phyloP scores from a whole-genome alignment of 2,329 filamentous ascomycete species.

The Alternaria alternata region DNA sequence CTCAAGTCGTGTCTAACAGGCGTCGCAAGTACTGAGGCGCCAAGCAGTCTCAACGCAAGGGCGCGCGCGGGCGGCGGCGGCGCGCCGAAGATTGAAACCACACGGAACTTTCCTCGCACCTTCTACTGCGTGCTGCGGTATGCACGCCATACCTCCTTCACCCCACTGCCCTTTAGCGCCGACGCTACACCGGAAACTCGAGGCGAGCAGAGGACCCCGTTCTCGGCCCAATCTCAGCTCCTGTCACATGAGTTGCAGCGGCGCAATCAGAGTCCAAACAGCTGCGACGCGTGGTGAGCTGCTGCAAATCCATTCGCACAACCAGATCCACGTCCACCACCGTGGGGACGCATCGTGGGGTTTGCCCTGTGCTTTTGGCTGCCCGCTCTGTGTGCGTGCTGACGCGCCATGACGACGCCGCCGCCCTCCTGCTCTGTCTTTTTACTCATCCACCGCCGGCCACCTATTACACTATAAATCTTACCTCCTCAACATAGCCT shows the following conservation, averaged over 20 bases:
- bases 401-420: not conserved
- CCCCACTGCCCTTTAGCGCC: conserved; percentile 4
- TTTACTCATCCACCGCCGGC: conserved; percentile 1
- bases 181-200: conserved; percentile 3
- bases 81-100: conserved; percentile 6
- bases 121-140: conserved; percentile 12
- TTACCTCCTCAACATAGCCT: not conserved
- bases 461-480: conserved; percentile 8
- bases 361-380: not conserved
- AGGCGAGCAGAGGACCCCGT: conserved; percentile 7
- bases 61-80: conserved; percentile 11
- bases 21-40: conserved; percentile 13
- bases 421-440: conserved; percentile 1
- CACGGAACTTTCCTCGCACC: conserved; percentile 22
- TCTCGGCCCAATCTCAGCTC: conserved; percentile 16
- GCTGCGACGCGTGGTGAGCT: conserved; percentile 20
- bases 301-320: conserved; percentile 30
- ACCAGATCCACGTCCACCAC: conserved; percentile 14
- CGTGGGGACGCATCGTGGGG: conserved; percentile 29
- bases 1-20: conserved; percentile 1
- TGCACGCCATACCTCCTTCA: conserved; percentile 6
- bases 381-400: not conserved
- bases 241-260: conserved; percentile 23
- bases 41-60: conserved; percentile 6
- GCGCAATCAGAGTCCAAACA: conserved; percentile 9